These are phyloP conservation scores for Straminergon stramineum DNA, from an alignment of 225 moss, liverwort and hornwort species.

Conservation along the genomic window DNA sequence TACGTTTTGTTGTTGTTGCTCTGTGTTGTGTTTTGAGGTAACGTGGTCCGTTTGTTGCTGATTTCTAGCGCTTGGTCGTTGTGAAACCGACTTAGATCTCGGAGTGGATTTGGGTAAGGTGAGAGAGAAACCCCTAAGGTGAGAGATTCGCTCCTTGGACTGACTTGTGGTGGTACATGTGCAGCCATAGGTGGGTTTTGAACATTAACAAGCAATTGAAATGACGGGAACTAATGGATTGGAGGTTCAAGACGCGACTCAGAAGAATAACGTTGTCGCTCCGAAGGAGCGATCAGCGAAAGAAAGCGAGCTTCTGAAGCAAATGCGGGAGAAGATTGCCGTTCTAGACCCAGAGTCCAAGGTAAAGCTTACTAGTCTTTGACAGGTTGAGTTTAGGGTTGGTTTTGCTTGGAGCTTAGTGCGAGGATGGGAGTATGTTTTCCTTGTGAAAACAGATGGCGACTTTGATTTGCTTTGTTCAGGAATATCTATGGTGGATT, in stretches of 20 bases:
- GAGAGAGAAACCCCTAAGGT: neutral
- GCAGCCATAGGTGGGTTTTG: neutral
- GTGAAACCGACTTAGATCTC: neutral
- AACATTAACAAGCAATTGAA: neutral
- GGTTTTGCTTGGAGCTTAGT: neutral
- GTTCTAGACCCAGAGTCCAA: slow-evolving; percentile 17
- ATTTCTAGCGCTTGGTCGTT: neutral
- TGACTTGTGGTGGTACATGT: neutral
- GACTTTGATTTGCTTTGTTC: neutral
- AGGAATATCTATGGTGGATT: neutral
- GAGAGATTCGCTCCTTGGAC: neutral
- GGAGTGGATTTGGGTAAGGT: neutral
- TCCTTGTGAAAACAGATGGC: neutral
- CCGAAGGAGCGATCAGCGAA: neutral
- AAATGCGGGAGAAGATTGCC: slow-evolving; percentile 24
- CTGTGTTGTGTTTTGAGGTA: neutral
- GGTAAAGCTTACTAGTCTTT: neutral
- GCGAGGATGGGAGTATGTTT: neutral
- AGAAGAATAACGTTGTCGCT: neutral
- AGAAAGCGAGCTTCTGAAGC: slow-evolving; percentile 13
- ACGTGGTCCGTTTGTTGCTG: too few relatives aligned
- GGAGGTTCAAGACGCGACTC: neutral
- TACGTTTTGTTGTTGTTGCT: too few relatives aligned
- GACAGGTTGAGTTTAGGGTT: neutral
- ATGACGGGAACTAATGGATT: neutral